Evolutionary conservation across 2,329 filamentous ascomycete species (phyloP), one percentile per base, ranked within the genome.

Genomic region (Teratosphaeria viscida): DNA sequence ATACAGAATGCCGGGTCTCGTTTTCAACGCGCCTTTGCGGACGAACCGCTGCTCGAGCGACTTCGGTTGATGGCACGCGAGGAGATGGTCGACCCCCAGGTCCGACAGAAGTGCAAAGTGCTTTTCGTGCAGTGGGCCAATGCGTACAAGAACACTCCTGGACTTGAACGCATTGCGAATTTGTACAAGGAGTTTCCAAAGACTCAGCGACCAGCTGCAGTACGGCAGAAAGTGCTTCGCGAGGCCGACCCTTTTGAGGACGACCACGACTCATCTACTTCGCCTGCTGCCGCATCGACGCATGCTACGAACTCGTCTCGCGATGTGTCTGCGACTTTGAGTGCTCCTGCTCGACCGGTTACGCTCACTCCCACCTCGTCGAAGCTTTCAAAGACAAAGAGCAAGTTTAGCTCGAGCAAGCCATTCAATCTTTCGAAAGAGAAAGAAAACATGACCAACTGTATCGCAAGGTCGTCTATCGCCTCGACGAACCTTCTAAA

Each of bases 401-500:
- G 70, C 63, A 77, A 75, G 60, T 68, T 73, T 68, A 85, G 80
- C 64, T 79, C 79, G 66, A 74, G 73, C 63, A 83, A 85, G 70
- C 74, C 77, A 0, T 96, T 97, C 78, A 90, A 88, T 70, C 79
- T 97, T 0, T 89, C 95, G 66, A 87, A 85, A 47, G 94, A 97
- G 73, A 92, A 92, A 73, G 88, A 89, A 0, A 81, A 88, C 61
- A 91, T 99, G 78, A 87, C 96, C 65, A 84, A 87, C 62, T 84
- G 87, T n/a, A 91, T 99, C 63, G 94, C 92, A 2, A 89, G 92
- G 54, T 85, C 92, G 0, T 92, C 90, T 0, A 89, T 97, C 47
- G 89, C 91, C 3, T 87, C 90, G n/a, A 96, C 89, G 0, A 96
- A 95, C 71, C 79, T 99, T 47, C 81, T 87, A 70, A 97, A 99